Evolutionary conservation across 345 rosid species (phyloP).

Genomic region (Erysimum cheiranthoides): DNA sequence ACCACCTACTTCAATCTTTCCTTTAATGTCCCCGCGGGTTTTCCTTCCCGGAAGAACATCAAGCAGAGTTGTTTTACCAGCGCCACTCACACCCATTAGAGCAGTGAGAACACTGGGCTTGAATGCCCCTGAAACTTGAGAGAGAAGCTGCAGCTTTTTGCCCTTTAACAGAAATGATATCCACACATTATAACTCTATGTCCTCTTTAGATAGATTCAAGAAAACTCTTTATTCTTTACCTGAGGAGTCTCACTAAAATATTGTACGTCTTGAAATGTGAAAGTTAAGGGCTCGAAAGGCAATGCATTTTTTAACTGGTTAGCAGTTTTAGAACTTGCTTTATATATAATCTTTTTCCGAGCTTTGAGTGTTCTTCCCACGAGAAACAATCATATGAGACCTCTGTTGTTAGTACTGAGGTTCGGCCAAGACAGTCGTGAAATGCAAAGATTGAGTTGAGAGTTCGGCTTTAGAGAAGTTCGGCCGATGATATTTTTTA

Average conservation of each 20-base stretch:
- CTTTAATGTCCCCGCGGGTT: conserved; percentile 57
- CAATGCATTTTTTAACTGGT: conserved; percentile 41
- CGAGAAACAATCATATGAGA: conserved; percentile 34
- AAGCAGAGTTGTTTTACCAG: conserved; percentile 75
- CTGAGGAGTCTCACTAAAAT: conserved; percentile 63
- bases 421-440: too few relatives aligned
- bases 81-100: conserved; percentile 74
- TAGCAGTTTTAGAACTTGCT: conserved; percentile 10
- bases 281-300: conserved; percentile 68
- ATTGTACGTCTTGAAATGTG: conserved; percentile 65
- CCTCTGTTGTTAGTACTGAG: too few relatives aligned
- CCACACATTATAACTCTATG: conserved; percentile 38
- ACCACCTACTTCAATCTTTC: conserved; percentile 60
- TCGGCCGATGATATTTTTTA: too few relatives aligned
- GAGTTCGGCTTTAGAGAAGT: too few relatives aligned
- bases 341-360: not conserved
- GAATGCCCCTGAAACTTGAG: conserved; percentile 59
- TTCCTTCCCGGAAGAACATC: conserved; percentile 79
- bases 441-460: too few relatives aligned
- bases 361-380: conserved; percentile 18
- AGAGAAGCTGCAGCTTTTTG: conserved; percentile 64
- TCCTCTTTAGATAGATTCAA: conserved; percentile 44
- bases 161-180: conserved; percentile 31
- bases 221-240: conserved; percentile 8
- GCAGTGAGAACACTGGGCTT: conserved; percentile 73